phyloP scores from a whole-genome alignment of 441 rosid species.

The Viola pubescens region DNA sequence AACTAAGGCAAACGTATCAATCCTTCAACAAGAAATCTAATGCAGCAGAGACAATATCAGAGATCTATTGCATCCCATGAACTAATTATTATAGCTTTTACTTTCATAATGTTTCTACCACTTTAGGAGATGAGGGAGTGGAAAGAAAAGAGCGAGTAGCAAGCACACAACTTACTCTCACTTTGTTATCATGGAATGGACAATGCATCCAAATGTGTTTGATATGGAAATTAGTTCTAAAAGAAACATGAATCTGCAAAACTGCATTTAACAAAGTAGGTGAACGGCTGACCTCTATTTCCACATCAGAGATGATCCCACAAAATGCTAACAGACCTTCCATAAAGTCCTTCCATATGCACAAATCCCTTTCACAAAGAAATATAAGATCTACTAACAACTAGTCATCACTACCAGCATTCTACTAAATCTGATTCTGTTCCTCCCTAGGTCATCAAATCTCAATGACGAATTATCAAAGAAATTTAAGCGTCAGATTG shows the following conservation, averaged over 20 bases:
- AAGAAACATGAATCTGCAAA: slow-evolving; percentile 22
- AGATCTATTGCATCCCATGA: too few species aligned
- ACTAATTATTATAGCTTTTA: too few species aligned
- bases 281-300: slow-evolving; percentile 18
- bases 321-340: slow-evolving; percentile 14
- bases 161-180: slow-evolving; percentile 30
- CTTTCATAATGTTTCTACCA: too few species aligned
- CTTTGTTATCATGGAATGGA: slow-evolving; percentile 18
- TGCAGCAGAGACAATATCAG: too few species aligned
- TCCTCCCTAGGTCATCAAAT: slow-evolving; percentile 6
- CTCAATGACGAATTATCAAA: not conserved
- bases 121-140: not conserved
- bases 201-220: slow-evolving; percentile 23
- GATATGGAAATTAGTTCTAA: slow-evolving; percentile 27
- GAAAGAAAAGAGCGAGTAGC: not conserved
- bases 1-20: too few species aligned
- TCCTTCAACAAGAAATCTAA: too few species aligned
- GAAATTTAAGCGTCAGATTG: not conserved
- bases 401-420: slow-evolving; percentile 9
- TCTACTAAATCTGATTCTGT: not conserved
- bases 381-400: slow-evolving; percentile 5
- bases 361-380: slow-evolving; percentile 7
- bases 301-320: slow-evolving; percentile 3
- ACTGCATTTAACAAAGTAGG: slow-evolving; percentile 18
- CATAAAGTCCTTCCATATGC: slow-evolving; percentile 6